A percentile compares a stretch with the other conserved stretches of the same genome.
Conservation (phyloP, 345 rosid species). For the Sapria himalayana region DNA sequence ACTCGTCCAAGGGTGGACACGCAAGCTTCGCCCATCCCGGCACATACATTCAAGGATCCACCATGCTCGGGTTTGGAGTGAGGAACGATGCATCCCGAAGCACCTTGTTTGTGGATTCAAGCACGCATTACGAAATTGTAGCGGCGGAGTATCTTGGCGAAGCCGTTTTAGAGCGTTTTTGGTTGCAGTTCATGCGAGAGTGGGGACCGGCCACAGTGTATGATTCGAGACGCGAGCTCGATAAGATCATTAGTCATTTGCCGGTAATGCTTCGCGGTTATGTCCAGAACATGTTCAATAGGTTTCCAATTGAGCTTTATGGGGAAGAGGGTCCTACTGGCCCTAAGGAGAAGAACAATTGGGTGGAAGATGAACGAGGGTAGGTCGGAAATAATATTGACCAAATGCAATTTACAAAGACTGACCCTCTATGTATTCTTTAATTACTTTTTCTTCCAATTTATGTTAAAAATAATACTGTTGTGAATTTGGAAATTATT, state of each 20-base stretch:
- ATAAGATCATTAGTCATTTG: slow-evolving; percentile 24
- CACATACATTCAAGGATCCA: slow-evolving; percentile 46
- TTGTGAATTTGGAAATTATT: too few species aligned
- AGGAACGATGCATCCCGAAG: slow-evolving; percentile 51
- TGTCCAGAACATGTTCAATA: slow-evolving; percentile 13
- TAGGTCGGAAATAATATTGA: slow-evolving; percentile 15
- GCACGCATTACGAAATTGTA: slow-evolving; percentile 36
- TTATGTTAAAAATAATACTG: too few species aligned
- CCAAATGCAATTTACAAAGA: too few species aligned
- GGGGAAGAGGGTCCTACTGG: slow-evolving; percentile 89
- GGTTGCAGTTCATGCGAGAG: slow-evolving; percentile 75
- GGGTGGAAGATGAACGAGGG: slow-evolving; percentile 77
- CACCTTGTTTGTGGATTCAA: slow-evolving; percentile 29
- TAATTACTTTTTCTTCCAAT: too few species aligned
- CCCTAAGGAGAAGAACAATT: slow-evolving; percentile 81
- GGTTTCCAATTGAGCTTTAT: slow-evolving; percentile 41
- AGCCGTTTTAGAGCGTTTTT: slow-evolving; percentile 33
- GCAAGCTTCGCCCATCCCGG: slow-evolving; percentile 60
- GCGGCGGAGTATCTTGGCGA: slow-evolving; percentile 54
- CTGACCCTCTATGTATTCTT: too few species aligned
- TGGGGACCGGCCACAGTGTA: slow-evolving; percentile 65
- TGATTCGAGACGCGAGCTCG: slow-evolving; percentile 34
- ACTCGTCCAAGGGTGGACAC: slow-evolving; percentile 57
- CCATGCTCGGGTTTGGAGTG: slow-evolving; percentile 42
- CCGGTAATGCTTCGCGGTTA: slow-evolving; percentile 23